Percentiles rank a stretch among this genome's conserved stretches.
Conservation (phyloP, 257 asterid species). For the Capsicum rhomboideum region DNA sequence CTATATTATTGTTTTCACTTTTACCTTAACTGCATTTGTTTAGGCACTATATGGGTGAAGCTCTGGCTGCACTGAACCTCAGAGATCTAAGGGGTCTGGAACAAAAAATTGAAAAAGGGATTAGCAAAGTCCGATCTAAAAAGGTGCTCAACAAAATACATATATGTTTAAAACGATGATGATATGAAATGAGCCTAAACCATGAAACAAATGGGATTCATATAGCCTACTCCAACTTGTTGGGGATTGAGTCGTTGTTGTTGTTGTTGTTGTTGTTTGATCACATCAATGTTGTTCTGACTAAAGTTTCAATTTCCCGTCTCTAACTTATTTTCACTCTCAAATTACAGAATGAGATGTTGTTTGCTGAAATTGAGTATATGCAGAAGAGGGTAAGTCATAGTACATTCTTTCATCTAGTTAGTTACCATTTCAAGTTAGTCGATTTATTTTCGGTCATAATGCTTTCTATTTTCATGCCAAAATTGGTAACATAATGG, state of each 20-base stretch:
- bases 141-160: constrained; percentile 63
- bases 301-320: background rate
- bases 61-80: constrained; percentile 36
- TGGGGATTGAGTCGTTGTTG: background rate
- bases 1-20: background rate
- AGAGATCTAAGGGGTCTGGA: constrained; percentile 71
- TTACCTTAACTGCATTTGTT: background rate
- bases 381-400: constrained; percentile 87
- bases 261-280: background rate
- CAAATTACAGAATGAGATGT: constrained; percentile 68
- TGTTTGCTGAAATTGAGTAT: constrained; percentile 81
- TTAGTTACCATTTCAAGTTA: background rate
- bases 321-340: background rate
- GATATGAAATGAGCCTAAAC: background rate
- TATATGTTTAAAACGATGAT: background rate
- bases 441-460: background rate
- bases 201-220: background rate
- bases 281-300: background rate
- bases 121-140: constrained; percentile 62
- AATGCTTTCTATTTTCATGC: constrained; percentile 17
- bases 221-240: background rate
- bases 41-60: constrained; percentile 79
- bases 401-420: background rate
- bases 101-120: constrained; percentile 61
- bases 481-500: background rate